These are phyloP conservation scores for Scedosporium dehoogii DNA, from an alignment of 2,329 filamentous ascomycete species.

Conservation along the genomic window DNA sequence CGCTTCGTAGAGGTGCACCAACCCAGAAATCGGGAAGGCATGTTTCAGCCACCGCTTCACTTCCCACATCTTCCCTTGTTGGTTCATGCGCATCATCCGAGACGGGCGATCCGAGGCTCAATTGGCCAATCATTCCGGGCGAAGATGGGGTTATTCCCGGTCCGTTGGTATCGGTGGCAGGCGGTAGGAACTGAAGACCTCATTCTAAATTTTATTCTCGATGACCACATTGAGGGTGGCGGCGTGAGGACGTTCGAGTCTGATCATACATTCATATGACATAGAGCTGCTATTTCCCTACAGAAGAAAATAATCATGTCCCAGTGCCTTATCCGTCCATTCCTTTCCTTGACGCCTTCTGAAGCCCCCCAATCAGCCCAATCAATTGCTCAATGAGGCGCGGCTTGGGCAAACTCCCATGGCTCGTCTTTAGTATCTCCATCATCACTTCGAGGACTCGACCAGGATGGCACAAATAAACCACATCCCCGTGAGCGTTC, in stretches of 20 bases:
- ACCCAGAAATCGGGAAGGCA: neutral
- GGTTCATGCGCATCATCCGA: neutral
- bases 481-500: neutral
- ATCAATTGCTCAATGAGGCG: constrained; percentile 9
- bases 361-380: constrained; percentile 8
- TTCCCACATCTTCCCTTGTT: neutral
- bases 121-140: neutral
- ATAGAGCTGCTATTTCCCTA: too few relatives aligned
- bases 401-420: constrained; percentile 4
- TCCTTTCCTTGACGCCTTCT: constrained; percentile 3
- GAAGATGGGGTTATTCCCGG: neutral
- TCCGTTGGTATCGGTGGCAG: too few relatives aligned
- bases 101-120: neutral
- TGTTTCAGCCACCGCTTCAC: constrained; percentile 1
- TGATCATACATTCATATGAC: too few relatives aligned
- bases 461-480: constrained; percentile 16
- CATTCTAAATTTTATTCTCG: too few relatives aligned
- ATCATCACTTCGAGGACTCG: constrained; percentile 17
- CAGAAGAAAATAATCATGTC: too few relatives aligned
- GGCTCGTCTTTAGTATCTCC: constrained; percentile 4
- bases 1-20: neutral
- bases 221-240: too few relatives aligned
- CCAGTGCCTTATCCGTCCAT: neutral
- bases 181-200: too few relatives aligned
- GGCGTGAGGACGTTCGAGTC: too few relatives aligned